These are phyloP conservation scores for Lipomyces lipofer DNA, from an alignment of 805 yeast species.

Conservation along the genomic window DNA sequence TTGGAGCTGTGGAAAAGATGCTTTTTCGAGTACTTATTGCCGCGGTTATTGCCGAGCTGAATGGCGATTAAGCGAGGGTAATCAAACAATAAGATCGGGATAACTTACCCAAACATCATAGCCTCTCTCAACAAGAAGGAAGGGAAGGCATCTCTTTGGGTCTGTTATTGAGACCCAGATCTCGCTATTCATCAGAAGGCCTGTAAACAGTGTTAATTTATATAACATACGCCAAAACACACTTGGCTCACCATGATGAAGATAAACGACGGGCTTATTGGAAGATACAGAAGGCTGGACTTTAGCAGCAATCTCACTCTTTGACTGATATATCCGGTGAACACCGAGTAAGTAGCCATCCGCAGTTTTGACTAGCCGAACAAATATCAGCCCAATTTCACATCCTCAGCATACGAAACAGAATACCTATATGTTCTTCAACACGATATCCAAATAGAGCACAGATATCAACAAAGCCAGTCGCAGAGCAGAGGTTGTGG, in stretches of 20 bases:
- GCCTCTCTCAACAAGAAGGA: conserved; percentile 72
- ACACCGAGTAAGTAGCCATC: conserved; percentile 19
- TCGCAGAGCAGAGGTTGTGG: conserved; percentile 48
- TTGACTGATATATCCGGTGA: conserved; percentile 41
- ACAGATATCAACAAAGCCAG: conserved; percentile 65
- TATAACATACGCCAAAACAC: too few relatives aligned
- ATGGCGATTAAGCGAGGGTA: conserved; percentile 36
- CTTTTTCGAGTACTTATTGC: conserved; percentile 88
- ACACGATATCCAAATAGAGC: conserved; percentile 64
- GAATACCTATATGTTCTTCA: conserved; percentile 76
- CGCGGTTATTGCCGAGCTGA: conserved; percentile 85
- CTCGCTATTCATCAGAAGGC: conserved; percentile 85
- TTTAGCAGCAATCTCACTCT: conserved; percentile 10
- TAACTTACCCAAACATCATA: conserved; percentile 61
- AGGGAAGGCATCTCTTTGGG: conserved; percentile 63
- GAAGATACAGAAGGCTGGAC: neutral
- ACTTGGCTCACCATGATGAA: too few relatives aligned
- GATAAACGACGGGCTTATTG: conserved; percentile 58
- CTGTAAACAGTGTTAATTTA: too few relatives aligned
- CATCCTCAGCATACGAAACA: too few relatives aligned
- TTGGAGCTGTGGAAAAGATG: conserved; percentile 53
- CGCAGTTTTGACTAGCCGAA: conserved; percentile 20
- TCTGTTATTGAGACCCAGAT: conserved; percentile 62
- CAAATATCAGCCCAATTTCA: conserved; percentile 20
- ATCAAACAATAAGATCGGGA: neutral